Evolutionary conservation across 805 yeast genomes (phyloP).

Genomic region (Candida sonorensis): DNA sequence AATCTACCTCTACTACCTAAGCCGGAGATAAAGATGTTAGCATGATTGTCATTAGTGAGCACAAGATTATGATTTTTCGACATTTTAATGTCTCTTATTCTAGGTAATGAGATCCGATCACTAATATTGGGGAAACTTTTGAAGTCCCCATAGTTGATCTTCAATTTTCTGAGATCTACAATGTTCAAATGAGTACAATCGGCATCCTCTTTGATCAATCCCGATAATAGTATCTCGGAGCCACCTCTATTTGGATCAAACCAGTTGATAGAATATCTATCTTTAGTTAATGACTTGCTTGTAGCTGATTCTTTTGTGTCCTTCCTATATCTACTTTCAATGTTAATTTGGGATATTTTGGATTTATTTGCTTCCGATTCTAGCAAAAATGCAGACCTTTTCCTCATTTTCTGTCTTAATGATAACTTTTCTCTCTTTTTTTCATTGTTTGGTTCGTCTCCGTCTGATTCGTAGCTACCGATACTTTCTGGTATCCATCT

Average conservation of each 20-base stretch:
- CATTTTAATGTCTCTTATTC: conserved; percentile 41
- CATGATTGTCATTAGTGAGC: conserved; percentile 40
- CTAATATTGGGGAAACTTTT: conserved; percentile 9
- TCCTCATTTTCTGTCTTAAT: background rate
- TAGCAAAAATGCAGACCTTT: background rate
- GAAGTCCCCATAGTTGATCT: conserved; percentile 19
- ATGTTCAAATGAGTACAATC: conserved; percentile 6
- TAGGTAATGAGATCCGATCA: conserved; percentile 31
- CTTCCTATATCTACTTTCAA: conserved; percentile 20
- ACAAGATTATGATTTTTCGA: conserved; percentile 64
- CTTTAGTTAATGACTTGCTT: conserved; percentile 3
- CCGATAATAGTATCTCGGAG: conserved; percentile 52
- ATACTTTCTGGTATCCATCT: conserved; percentile 23
- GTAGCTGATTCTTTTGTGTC: conserved; percentile 1
- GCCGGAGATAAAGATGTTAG: conserved; percentile 56
- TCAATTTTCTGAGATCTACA: conserved; percentile 15
- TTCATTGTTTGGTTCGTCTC: background rate
- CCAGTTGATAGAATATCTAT: conserved; percentile 3
- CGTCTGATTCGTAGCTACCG: conserved; percentile 8
- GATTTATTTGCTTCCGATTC: background rate
- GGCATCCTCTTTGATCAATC: conserved; percentile 32
- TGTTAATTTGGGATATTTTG: conserved; percentile 20
- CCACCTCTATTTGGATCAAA: conserved; percentile 38
- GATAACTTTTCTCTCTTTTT: conserved; percentile 29
- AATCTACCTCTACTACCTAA: conserved; percentile 64